Evolutionary conservation across 257 asterid genomes (phyloP).

Genomic region (Nicotiana obtusifolia): DNA sequence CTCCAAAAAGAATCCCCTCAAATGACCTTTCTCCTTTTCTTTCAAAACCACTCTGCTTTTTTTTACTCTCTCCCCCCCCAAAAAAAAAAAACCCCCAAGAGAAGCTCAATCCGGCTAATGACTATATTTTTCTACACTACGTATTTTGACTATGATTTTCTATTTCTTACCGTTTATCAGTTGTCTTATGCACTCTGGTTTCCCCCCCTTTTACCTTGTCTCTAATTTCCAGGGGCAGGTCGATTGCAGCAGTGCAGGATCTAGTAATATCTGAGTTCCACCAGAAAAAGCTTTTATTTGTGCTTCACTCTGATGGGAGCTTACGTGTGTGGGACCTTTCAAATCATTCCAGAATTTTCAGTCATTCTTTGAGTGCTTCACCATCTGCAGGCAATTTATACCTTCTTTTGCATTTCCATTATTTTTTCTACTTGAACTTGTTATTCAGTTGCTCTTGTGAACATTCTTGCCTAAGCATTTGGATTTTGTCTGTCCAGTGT

Average conservation of each 20-base stretch:
- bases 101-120: neutral
- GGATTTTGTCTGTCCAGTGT: neutral
- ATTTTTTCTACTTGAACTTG: neutral
- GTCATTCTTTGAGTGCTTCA: conserved; percentile 44
- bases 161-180: neutral
- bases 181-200: neutral
- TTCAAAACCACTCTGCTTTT: too few relatives aligned
- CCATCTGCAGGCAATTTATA: conserved; percentile 46
- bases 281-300: conserved; percentile 56
- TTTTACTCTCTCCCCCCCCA: too few relatives aligned
- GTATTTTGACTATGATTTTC: neutral
- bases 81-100: neutral
- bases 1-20: too few relatives aligned
- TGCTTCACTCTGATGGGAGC: conserved; percentile 86
- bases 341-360: conserved; percentile 48
- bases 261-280: conserved; percentile 52
- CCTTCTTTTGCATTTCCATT: conserved; percentile 6
- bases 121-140: neutral
- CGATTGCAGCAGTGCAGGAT: conserved; percentile 68
- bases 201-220: neutral
- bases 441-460: neutral
- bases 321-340: conserved; percentile 79
- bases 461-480: neutral
- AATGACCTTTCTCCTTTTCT: too few relatives aligned
- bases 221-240: conserved; percentile 48